Conservation (phyloP, 352 stramenopile species). For the Globisporangium sylvaticum region DNA sequence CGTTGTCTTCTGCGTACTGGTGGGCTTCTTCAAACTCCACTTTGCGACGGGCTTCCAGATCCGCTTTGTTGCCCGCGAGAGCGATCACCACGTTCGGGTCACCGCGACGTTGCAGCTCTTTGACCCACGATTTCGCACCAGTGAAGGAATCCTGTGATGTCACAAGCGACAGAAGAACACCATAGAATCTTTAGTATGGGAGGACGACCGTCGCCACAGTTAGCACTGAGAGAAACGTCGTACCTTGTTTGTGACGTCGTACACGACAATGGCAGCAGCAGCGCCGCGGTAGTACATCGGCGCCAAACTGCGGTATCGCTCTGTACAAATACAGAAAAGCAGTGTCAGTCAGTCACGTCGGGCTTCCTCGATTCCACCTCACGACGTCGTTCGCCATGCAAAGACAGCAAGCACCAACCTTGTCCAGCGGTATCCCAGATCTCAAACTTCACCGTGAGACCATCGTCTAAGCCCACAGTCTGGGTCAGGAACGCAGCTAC, state of each 20-base stretch:
- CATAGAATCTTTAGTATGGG: background rate
- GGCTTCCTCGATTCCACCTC: background rate
- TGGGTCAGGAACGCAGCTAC: slow-evolving; percentile 97
- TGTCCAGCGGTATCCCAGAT: slow-evolving; percentile 99
- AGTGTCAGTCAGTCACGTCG: slow-evolving; percentile 6
- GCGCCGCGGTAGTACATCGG: slow-evolving; percentile 98
- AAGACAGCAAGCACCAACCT: slow-evolving; percentile 38
- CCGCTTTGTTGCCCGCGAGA: slow-evolving; percentile 97
- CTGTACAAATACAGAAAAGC: slow-evolving; percentile 30
- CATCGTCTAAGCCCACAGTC: slow-evolving; percentile 96
- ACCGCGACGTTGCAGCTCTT: slow-evolving; percentile 98
- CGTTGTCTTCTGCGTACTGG: slow-evolving; percentile 98
- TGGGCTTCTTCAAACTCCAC: slow-evolving; percentile 96
- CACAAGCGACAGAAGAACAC: slow-evolving; percentile 5
- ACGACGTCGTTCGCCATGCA: background rate
- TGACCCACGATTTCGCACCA: slow-evolving; percentile 99
- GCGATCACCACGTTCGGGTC: slow-evolving; percentile 97
- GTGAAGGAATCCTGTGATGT: slow-evolving; percentile 91
- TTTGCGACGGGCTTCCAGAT: slow-evolving; percentile 96
- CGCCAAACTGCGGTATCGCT: slow-evolving; percentile 95
- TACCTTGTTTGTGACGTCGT: slow-evolving; percentile 96
- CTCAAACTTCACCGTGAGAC: slow-evolving; percentile 99
- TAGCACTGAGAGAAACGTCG: background rate
- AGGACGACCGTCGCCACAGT: background rate
- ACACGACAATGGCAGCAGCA: slow-evolving; percentile 95